phyloP scores from a whole-genome alignment of 805 yeast genomes.

The Martiniozyma abietophila region DNA sequence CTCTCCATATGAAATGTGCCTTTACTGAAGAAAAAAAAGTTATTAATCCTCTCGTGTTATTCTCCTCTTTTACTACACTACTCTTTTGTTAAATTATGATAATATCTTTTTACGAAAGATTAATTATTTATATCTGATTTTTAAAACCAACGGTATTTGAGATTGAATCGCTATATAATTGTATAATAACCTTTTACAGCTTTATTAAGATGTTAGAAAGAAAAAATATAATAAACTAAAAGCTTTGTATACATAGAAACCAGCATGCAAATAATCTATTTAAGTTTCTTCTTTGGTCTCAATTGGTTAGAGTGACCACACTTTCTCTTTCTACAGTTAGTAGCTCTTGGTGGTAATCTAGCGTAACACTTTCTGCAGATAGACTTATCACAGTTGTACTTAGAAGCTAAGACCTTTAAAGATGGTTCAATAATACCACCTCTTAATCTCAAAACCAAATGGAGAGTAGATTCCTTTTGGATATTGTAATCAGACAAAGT shows the following conservation, averaged over 20 bases:
- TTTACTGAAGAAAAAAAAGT: too few relatives aligned
- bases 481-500: constrained; percentile 91
- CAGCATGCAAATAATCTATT: constrained; percentile 39
- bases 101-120: too few relatives aligned
- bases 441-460: constrained; percentile 58
- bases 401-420: constrained; percentile 96
- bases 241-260: constrained; percentile 2
- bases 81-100: too few relatives aligned
- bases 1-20: too few relatives aligned
- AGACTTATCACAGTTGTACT: constrained; percentile 99
- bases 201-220: neutral
- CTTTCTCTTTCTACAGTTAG: constrained; percentile 99
- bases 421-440: constrained; percentile 97
- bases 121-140: too few relatives aligned
- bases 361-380: constrained; percentile 99
- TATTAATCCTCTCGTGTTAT: too few relatives aligned
- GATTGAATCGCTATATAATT: neutral
- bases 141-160: too few relatives aligned
- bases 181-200: neutral
- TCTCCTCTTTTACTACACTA: too few relatives aligned
- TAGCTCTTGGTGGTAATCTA: constrained; percentile 99
- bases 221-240: neutral
- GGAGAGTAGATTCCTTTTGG: constrained; percentile 77
- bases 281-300: constrained; percentile 99
- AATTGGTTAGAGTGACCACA: constrained; percentile 99